Percentiles rank a stretch among this genome's conserved stretches.
These are phyloP conservation scores for Claviceps sp. DNA, from an alignment of 2,329 filamentous ascomycete genomes.

Conservation along the genomic window DNA sequence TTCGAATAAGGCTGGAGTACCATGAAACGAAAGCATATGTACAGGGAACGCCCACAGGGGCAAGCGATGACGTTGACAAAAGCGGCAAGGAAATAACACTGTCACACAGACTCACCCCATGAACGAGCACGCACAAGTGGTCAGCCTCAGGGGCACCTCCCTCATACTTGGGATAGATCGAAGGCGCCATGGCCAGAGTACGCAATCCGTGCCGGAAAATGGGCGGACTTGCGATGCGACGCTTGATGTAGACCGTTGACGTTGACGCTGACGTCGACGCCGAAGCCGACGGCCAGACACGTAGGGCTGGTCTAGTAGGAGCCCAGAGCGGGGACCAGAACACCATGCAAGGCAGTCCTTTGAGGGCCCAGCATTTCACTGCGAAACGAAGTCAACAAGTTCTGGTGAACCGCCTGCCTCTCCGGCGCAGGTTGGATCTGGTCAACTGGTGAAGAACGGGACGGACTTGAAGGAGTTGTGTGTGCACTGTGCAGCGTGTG, in stretches of 20 bases:
- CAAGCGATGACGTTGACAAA: background rate
- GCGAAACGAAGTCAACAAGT: background rate
- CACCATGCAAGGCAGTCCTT: constrained; percentile 7
- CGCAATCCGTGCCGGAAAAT: background rate
- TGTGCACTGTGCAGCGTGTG: background rate
- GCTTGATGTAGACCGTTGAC: constrained; percentile 10
- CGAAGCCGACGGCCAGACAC: constrained; percentile 1
- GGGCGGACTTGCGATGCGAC: constrained; percentile 5
- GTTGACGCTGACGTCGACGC: background rate
- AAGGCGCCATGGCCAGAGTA: constrained; percentile 6
- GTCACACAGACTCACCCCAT: constrained; percentile 44
- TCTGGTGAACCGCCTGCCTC: background rate
- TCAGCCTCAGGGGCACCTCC: constrained; percentile 43
- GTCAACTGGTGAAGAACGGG: background rate
- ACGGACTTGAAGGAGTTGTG: no score
- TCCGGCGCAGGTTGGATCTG: background rate
- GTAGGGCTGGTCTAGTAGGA: constrained; percentile 6
- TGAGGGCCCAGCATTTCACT: constrained; percentile 3
- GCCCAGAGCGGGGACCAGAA: constrained; percentile 6
- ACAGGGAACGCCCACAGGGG: background rate
- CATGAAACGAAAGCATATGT: background rate
- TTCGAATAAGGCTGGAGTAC: background rate
- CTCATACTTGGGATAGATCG: constrained; percentile 20
- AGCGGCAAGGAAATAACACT: background rate
- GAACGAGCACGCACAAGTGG: constrained; percentile 66